Conservation (phyloP, 345 rosid genomes). For the Diplotaxis tenuifolia region DNA sequence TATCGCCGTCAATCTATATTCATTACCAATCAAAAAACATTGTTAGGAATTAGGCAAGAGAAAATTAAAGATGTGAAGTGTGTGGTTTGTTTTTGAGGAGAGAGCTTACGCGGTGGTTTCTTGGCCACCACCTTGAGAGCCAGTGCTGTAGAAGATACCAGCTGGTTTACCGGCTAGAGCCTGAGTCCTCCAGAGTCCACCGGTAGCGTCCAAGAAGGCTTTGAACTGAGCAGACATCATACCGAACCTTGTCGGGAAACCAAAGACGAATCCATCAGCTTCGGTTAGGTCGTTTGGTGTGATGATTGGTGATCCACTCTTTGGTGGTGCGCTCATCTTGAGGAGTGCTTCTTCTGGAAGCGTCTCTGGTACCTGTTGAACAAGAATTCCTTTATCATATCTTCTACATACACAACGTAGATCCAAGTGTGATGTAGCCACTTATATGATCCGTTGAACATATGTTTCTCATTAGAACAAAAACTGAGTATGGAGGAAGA, state of each 20-base stretch:
- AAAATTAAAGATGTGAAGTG: constrained; percentile 1
- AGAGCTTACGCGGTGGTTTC: constrained; percentile 89
- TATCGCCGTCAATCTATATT: constrained; percentile 77
- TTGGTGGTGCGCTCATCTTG: constrained; percentile 90
- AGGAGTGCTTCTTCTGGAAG: constrained; percentile 77
- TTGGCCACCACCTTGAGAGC: constrained; percentile 98
- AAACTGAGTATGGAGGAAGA: background rate
- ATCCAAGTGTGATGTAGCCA: background rate
- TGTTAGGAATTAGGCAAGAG: background rate
- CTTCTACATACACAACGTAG: background rate
- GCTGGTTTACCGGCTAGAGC: constrained; percentile 97
- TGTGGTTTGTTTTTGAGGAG: background rate
- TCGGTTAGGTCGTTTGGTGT: constrained; percentile 73
- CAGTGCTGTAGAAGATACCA: constrained; percentile 94
- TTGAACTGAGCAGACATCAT: constrained; percentile 99
- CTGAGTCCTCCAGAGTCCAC: constrained; percentile 92
- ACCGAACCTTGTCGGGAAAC: constrained; percentile 97
- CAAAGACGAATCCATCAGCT: constrained; percentile 87
- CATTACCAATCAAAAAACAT: background rate
- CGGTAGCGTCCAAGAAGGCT: constrained; percentile 91
- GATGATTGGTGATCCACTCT: constrained; percentile 75
- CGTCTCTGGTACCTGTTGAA: constrained; percentile 76
- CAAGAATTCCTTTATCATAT: background rate
- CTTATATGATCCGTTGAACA: background rate
- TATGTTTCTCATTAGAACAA: background rate